A percentile compares a stretch with the other conserved stretches of the same genome.
These are phyloP conservation scores for Stephanodiscus minutulus DNA, from an alignment of 108 stramenopile species.

Conservation along the genomic window DNA sequence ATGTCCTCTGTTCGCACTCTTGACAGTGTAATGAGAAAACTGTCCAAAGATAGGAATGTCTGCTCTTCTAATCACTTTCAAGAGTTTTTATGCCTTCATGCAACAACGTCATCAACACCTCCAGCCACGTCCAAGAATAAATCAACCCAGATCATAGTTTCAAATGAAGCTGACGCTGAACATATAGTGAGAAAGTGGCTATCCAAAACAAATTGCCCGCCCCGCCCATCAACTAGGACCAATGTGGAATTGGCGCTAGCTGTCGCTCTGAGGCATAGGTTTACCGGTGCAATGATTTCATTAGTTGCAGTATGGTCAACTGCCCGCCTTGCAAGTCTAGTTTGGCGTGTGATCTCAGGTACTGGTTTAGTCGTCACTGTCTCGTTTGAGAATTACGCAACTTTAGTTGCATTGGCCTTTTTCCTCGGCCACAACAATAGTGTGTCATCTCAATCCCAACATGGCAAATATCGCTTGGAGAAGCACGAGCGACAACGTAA, in stretches of 20 bases:
- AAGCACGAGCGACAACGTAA: constrained; percentile 5
- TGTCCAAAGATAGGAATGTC: constrained; percentile 35
- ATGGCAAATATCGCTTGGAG: background rate
- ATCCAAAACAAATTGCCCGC: background rate
- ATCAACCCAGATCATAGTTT: background rate
- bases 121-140: background rate
- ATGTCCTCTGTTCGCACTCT: constrained; percentile 15
- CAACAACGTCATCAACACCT: background rate
- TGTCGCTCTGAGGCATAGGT: constrained; percentile 29
- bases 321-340: constrained; percentile 13
- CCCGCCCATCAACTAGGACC: constrained; percentile 1
- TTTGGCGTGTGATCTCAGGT: constrained; percentile 23
- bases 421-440: constrained; percentile 42
- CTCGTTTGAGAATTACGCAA: constrained; percentile 36
- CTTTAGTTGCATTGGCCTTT: constrained; percentile 31
- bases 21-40: constrained; percentile 34
- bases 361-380: constrained; percentile 13
- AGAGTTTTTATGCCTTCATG: constrained; percentile 31
- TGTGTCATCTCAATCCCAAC: background rate
- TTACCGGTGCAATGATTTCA: constrained; percentile 30
- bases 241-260: constrained; percentile 12
- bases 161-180: constrained; percentile 15
- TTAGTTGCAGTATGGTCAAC: constrained; percentile 18
- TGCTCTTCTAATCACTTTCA: constrained; percentile 38
- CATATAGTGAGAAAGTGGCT: constrained; percentile 38